These are phyloP conservation scores for Mortierella sp. DNA, from an alignment of 371 early-diverging fungal genomes.

Conservation along the genomic window DNA sequence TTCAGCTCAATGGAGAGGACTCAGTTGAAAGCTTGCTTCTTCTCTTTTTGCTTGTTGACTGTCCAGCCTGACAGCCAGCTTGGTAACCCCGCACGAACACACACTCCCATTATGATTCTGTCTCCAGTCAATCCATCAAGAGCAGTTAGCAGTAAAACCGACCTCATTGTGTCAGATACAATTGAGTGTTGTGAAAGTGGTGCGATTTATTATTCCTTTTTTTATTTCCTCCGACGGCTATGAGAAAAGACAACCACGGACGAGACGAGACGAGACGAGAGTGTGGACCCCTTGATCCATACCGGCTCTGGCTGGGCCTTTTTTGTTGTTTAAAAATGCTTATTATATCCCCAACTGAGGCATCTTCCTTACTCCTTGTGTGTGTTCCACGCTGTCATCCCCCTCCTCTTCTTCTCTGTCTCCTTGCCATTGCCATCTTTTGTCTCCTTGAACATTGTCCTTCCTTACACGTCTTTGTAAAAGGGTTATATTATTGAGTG, in stretches of 20 bases:
- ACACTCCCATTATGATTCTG: no score
- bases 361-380: not conserved
- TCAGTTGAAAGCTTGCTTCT: no score
- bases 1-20: not conserved
- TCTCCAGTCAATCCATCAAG: not conserved
- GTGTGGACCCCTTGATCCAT: constrained; percentile 7
- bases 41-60: no score
- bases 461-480: not conserved
- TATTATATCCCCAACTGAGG: not conserved
- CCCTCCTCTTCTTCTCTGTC: not conserved
- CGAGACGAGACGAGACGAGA: no score
- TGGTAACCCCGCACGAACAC: not conserved
- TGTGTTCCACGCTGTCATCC: not conserved
- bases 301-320: not conserved
- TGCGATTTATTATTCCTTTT: not conserved
- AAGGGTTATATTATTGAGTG: not conserved
- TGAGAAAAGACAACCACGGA: not conserved
- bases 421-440: not conserved
- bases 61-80: not conserved
- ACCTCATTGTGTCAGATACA: not conserved
- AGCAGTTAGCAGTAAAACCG: not conserved
- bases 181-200: no score
- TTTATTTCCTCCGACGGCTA: not conserved
- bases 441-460: not conserved
- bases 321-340: not conserved